phyloP scores from a whole-genome alignment of 108 stramenopile genomes.

The Poteriospumella lacustris region DNA sequence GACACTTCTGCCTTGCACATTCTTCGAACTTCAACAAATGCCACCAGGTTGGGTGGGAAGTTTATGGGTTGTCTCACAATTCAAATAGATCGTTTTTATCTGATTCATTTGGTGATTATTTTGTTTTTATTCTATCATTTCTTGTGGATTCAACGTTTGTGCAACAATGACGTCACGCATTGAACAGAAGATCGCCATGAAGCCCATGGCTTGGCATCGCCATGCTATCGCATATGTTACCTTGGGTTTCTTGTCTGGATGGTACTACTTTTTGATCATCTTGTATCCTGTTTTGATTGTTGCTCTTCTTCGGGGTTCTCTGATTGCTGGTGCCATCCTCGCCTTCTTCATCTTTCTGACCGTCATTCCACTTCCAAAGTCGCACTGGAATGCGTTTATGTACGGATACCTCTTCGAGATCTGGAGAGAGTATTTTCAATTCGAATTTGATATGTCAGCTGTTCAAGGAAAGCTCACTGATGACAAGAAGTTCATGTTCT shows the following conservation, averaged over 20 bases:
- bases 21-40: no score
- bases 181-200: no score
- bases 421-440: slow-evolving; percentile 43
- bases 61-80: no score
- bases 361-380: background rate
- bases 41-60: no score
- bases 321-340: background rate
- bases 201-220: background rate
- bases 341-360: slow-evolving; percentile 8
- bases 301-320: background rate
- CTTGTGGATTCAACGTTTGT: no score
- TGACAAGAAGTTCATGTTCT: slow-evolving; percentile 45
- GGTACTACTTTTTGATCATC: slow-evolving; percentile 3
- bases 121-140: no score
- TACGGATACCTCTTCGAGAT: slow-evolving; percentile 34
- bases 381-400: slow-evolving; percentile 39
- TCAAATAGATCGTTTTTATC: no score
- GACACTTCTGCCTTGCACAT: no score
- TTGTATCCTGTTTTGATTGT: background rate
- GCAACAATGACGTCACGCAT: no score
- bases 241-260: slow-evolving; percentile 22
- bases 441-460: slow-evolving; percentile 37
- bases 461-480: slow-evolving; percentile 35
- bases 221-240: slow-evolving; percentile 1
- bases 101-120: no score